Evolutionary conservation across 768 basidiomycete genomes (phyloP).

Genomic region (Infundibulicybe gibba): DNA sequence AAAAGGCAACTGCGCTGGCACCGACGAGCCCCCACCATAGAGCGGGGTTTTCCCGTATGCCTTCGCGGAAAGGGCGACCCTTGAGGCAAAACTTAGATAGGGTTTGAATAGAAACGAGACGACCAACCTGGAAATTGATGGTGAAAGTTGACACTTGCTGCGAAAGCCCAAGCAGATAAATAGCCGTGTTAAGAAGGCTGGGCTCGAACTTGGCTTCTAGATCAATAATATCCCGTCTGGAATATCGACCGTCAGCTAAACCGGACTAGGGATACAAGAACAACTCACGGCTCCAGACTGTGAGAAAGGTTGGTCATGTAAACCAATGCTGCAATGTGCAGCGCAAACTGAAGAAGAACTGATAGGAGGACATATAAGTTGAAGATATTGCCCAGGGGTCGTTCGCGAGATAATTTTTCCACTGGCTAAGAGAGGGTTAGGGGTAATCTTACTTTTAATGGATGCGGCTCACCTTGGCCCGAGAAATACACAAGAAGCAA

Average conservation of each 20-base stretch:
- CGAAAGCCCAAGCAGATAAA: constrained; percentile 91
- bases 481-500: constrained; percentile 97
- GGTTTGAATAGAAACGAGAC: background rate
- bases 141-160: constrained; percentile 99
- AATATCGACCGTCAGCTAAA: constrained; percentile 4
- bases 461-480: constrained; percentile 70
- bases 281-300: constrained; percentile 66
- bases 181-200: constrained; percentile 90
- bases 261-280: constrained; percentile 9
- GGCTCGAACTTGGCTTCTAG: constrained; percentile 97
- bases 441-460: background rate
- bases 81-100: constrained; percentile 19
- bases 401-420: constrained; percentile 89
- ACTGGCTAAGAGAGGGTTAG: constrained; percentile 62
- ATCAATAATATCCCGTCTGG: constrained; percentile 78
- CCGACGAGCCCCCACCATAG: constrained; percentile 90
- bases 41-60: constrained; percentile 93
- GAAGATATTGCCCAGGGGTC: constrained; percentile 94
- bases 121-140: constrained; percentile 87
- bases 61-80: constrained; percentile 98
- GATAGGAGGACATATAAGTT: constrained; percentile 93
- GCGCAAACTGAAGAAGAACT: constrained; percentile 87
- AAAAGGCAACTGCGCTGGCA: constrained; percentile 88
- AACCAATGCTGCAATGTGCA: constrained; percentile 86
- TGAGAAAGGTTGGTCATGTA: constrained; percentile 92